Base-by-base conservation (phyloP, 306 rosid species). In the Urtica urens region DNA sequence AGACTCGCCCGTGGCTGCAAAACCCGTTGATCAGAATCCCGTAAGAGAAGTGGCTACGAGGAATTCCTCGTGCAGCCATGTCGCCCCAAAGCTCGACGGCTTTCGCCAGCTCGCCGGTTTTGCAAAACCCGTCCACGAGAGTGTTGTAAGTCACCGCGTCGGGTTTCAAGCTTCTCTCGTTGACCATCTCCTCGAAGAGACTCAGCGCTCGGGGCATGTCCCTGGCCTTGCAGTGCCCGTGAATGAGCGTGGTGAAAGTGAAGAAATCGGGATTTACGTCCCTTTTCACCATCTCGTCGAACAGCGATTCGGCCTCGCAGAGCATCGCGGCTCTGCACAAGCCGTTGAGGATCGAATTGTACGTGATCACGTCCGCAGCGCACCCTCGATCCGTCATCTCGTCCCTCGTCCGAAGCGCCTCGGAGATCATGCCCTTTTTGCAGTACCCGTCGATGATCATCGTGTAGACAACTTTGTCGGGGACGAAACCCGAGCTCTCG, bases 401-500 rank as follows among this genome's bases (percentile, higher is more conserved):
- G 60, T 81, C 81, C 57, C 79, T 56, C 71, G 79, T 49, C 53
- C 65, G 78, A 66, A 81, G 49, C 14, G 95, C 97, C 76, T 70
- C 87, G 3, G 60, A 51, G 72, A 79, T 30, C n/a, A 55, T 65
- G 11, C 84, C 92, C 12, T 55, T 77, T 65, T 69, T 76, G 40
- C 92, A 84, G 50, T 62, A 90, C 55, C 94, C 95, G 54, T 90
- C 80, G 14, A 84, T 84, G 49, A 90, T 86, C 65, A 90, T 84
- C 12, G 95, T 78, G 67, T 78, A 84, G 25, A 84, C 75, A 56
- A 90, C 82, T 45, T 76, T 81, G 75, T 90, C 95, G 15, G 87
- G 87, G 72, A 74, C 72, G 72, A 79, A 70, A 22, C 95, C 90
- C 44, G 63, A 43, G 46, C 14, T 63, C 65, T 61, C 79, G 90